Evolutionary conservation across 1,284 basidiomycete species (phyloP), one percentile per base, ranked within the genome.

Genomic region (Coniferiporia sulphurascens): DNA sequence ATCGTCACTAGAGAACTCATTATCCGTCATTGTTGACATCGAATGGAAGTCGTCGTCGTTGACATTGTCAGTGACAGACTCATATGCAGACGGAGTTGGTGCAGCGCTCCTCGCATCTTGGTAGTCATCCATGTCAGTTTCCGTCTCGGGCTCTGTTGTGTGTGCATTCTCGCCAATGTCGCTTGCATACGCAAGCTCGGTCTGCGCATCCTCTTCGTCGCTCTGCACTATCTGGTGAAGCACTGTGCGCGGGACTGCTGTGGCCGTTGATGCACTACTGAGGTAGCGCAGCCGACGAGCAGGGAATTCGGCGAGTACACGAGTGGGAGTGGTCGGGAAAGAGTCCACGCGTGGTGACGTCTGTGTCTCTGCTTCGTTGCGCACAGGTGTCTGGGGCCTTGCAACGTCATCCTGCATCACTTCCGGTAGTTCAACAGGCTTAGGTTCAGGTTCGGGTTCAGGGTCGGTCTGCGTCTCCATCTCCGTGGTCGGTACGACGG

Each of bases 51-150:
- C 87, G 27, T 59, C 58, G 48, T 88, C 84, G 46, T 72, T 75
- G 79, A 41, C 38, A 41, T 41, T 41, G 15, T 41, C 38, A 41
- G 9, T 41, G 38, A 80, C 56, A 60, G 77, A 71, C 52, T 74
- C 70, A 12, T 71, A 72, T 58, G 74, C 73, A 19, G 78, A 80
- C 2, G 87, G 86, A 1, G 88, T 88, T 36, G 79, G 76, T 69
- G 84, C 79, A 45, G 88, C 80, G 60, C 87, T 91, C 70, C 85
- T 77, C 1, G 93, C 93, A 69, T 95, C 92, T 21, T 89, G 83
- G 68, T 91, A 96, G 62, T 91, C 88, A 54, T 89, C 87, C 0
- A 83, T 82, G 63, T 88, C 87, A 5, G 83, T 83, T 60, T 86
- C 80, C 1, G 80, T 82, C 34, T 80, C 85, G 1, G 78, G 81